Percentiles rank a stretch among this genome's conserved stretches.
These are phyloP conservation scores for Paramecium caudatum DNA, from an alignment of 73 alveolate genomes.

Conservation along the genomic window DNA sequence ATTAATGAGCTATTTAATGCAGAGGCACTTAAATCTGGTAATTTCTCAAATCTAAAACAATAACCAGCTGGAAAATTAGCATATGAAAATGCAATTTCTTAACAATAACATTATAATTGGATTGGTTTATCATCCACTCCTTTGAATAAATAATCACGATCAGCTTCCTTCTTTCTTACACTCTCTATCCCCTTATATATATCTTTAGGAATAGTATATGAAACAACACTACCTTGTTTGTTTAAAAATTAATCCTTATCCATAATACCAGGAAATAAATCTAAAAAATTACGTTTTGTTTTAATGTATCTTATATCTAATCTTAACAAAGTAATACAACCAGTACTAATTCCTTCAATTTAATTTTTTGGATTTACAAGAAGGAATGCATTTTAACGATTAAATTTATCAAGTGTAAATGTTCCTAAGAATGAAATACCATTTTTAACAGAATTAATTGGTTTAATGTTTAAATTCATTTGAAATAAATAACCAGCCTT, in stretches of 20 bases:
- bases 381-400: neutral
- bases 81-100: constrained; percentile 8
- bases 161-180: constrained; percentile 15
- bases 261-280: neutral
- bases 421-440: constrained; percentile 52
- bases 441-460: constrained; percentile 58
- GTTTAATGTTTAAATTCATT: constrained; percentile 24
- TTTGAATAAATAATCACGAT: neutral
- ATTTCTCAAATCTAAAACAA: constrained; percentile 41
- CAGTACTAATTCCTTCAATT: constrained; percentile 29
- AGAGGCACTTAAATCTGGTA: neutral
- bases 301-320: constrained; percentile 23
- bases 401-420: neutral
- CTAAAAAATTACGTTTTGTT: neutral
- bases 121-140: constrained; percentile 25
- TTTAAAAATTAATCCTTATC: constrained; percentile 14
- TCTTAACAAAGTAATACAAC: constrained; percentile 39
- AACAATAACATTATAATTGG: constrained; percentile 12
- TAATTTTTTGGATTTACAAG: neutral
- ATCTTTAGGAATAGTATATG: constrained; percentile 24
- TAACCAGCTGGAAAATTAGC: constrained; percentile 33
- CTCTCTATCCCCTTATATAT: neutral
- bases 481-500: constrained; percentile 16
- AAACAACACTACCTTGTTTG: constrained; percentile 1
- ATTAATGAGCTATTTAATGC: constrained; percentile 23